A percentile compares a stretch with the other conserved stretches of the same genome.
Conservation (phyloP, 768 basidiomycete genomes). For the Trametes gibbosa region DNA sequence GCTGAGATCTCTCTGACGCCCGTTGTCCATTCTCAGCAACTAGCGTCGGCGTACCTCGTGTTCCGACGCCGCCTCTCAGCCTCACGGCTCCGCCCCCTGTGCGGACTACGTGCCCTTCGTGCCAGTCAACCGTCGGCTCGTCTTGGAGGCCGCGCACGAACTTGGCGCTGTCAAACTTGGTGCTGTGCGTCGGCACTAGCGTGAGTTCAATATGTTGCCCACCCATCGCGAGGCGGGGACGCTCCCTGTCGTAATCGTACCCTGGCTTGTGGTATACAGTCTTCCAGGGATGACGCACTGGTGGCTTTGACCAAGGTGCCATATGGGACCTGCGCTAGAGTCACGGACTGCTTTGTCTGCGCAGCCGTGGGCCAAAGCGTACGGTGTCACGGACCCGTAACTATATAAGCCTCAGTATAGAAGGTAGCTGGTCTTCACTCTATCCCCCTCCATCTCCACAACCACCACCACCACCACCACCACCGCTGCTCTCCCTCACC, state of each 20-base stretch:
- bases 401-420: slow-evolving; percentile 9
- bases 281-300: background rate
- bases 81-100: background rate
- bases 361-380: slow-evolving; percentile 1
- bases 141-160: background rate
- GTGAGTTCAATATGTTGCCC: background rate
- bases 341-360: slow-evolving; percentile 7
- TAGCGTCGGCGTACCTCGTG: slow-evolving; percentile 16
- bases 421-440: background rate
- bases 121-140: background rate
- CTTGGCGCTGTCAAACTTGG: background rate
- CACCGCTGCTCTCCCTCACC: background rate
- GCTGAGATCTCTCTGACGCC: slow-evolving; percentile 5
- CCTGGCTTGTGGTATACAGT: background rate
- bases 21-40: background rate
- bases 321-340: background rate
- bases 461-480: background rate
- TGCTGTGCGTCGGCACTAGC: background rate
- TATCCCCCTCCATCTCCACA: background rate
- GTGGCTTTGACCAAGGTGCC: background rate
- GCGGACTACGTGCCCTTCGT: background rate
- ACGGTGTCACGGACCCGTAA: background rate
- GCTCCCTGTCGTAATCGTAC: background rate
- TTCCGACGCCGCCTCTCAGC: slow-evolving; percentile 1
- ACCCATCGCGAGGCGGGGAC: background rate